phyloP scores from a whole-genome alignment of 371 early-diverging fungal genomes.

The Rhizoclosmatium hyalinum region DNA sequence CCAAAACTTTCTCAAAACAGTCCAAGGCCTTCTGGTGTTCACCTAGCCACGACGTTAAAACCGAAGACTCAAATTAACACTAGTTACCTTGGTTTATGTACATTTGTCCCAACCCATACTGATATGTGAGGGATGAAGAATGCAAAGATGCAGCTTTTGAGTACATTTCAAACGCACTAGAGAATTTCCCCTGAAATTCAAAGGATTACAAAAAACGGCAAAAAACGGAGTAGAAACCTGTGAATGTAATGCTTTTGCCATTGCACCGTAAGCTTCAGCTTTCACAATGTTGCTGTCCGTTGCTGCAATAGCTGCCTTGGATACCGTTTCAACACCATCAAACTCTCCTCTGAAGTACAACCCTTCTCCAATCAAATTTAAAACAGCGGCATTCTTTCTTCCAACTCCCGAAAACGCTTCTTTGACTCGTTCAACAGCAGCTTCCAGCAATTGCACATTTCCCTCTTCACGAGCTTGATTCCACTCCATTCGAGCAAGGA shows the following conservation, averaged over 20 bases:
- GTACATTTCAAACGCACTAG: slow-evolving; percentile 71
- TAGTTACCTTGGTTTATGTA: slow-evolving; percentile 38
- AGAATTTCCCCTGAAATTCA: slow-evolving; percentile 35
- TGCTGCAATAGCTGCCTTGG: slow-evolving; percentile 25
- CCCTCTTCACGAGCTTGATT: slow-evolving; percentile 51
- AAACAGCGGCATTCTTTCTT: slow-evolving; percentile 34
- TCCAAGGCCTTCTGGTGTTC: slow-evolving; percentile 66
- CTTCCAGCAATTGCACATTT: slow-evolving; percentile 49
- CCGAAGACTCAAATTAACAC: neutral
- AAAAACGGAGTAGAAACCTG: slow-evolving; percentile 22
- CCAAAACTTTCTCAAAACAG: slow-evolving; percentile 75
- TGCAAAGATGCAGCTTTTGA: slow-evolving; percentile 72
- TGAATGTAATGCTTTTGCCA: slow-evolving; percentile 38
- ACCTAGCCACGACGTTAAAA: slow-evolving; percentile 24
- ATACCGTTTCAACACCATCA: slow-evolving; percentile 34
- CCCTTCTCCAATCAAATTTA: slow-evolving; percentile 42
- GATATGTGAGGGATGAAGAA: slow-evolving; percentile 71
- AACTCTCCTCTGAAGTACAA: slow-evolving; percentile 29
- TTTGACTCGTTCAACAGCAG: slow-evolving; percentile 25
- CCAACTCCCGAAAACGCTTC: slow-evolving; percentile 28
- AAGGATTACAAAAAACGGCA: neutral
- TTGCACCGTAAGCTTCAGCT: slow-evolving; percentile 41
- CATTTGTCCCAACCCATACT: slow-evolving; percentile 82
- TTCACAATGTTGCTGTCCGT: slow-evolving; percentile 10
- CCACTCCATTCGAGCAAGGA: slow-evolving; percentile 79